phyloP scores from a whole-genome alignment of 2,329 filamentous ascomycete species.

The Aspergillus uvarum region DNA sequence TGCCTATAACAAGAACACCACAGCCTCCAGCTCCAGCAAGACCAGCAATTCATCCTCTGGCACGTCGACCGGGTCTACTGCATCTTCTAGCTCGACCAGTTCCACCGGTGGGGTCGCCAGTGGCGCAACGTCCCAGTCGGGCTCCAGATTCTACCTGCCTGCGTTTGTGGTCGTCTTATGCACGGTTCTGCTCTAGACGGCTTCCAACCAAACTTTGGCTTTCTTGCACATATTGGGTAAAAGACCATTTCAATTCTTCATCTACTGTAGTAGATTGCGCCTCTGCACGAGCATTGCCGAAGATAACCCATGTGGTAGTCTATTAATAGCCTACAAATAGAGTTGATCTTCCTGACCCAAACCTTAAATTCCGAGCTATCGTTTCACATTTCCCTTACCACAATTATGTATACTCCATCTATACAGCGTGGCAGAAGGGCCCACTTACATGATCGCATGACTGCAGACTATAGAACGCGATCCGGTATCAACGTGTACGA shows the following conservation, averaged over 20 bases:
- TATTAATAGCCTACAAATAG: neutral
- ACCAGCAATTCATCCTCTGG: conserved; percentile 11
- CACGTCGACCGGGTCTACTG: conserved; percentile 11
- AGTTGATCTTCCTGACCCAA: neutral
- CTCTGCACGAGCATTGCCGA: neutral
- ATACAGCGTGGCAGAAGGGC: neutral
- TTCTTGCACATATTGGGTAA: neutral
- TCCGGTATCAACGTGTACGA: conserved; percentile 41
- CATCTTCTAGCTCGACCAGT: conserved; percentile 10
- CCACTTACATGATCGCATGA: neutral
- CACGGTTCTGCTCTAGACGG: neutral
- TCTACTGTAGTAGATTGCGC: neutral
- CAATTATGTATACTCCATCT: neutral
- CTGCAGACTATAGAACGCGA: conserved; percentile 23
- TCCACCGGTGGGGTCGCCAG: conserved; percentile 9
- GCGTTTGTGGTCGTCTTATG: conserved; percentile 13
- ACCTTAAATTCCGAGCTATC: neutral
- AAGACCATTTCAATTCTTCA: neutral
- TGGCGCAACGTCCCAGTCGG: conserved; percentile 2
- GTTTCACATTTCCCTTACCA: neutral
- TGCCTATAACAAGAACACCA: conserved; percentile 12
- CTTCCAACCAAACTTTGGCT: neutral
- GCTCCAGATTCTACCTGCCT: conserved; percentile 17
- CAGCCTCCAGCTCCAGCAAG: conserved; percentile 11
- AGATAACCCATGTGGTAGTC: neutral